phyloP scores from a whole-genome alignment of 2,329 filamentous ascomycete genomes.

The Dryadomyces quercus-mongolicae region DNA sequence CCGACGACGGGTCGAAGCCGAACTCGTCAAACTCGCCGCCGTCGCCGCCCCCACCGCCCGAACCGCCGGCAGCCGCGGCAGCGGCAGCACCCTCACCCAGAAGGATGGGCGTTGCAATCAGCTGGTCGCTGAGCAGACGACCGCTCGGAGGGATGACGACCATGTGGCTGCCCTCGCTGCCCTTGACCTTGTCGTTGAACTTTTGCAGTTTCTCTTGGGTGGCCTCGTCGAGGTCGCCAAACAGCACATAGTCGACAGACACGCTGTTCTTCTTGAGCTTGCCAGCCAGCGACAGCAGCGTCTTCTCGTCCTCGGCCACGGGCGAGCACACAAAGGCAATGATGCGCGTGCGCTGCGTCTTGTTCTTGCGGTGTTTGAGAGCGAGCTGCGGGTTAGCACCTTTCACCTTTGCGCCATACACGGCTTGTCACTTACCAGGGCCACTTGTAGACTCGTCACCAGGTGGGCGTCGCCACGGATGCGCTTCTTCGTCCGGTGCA shows the following conservation, averaged over 20 bases:
- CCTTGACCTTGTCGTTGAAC: conserved; percentile 89
- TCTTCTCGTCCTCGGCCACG: conserved; percentile 79
- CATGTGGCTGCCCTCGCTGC: conserved; percentile 80
- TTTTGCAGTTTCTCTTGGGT: conserved; percentile 83
- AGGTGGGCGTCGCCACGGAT: conserved; percentile 83
- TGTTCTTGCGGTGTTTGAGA: conserved; percentile 95
- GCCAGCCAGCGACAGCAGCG: conserved; percentile 78
- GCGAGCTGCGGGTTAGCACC: conserved; percentile 51
- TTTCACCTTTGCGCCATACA: too few species aligned
- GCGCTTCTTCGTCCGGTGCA: conserved; percentile 82
- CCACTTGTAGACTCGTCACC: conserved; percentile 89
- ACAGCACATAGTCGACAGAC: conserved; percentile 86
- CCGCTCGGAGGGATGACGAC: conserved; percentile 84
- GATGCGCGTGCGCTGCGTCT: conserved; percentile 90
- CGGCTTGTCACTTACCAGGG: conserved; percentile 71
- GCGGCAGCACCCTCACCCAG: conserved; percentile 63
- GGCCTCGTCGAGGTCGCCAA: conserved; percentile 84
- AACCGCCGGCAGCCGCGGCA: conserved; percentile 45
- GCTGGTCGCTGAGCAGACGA: conserved; percentile 83
- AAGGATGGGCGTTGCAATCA: conserved; percentile 80
- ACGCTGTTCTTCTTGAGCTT: conserved; percentile 99
- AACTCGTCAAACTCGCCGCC: conserved; percentile 64
- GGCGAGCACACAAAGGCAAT: conserved; percentile 94
- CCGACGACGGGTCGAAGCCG: conserved; percentile 79
- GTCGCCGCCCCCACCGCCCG: conserved; percentile 39